Evolutionary conservation across 2,329 filamentous ascomycete genomes (phyloP).

Genomic region (Cladosporium cucumerinum): DNA sequence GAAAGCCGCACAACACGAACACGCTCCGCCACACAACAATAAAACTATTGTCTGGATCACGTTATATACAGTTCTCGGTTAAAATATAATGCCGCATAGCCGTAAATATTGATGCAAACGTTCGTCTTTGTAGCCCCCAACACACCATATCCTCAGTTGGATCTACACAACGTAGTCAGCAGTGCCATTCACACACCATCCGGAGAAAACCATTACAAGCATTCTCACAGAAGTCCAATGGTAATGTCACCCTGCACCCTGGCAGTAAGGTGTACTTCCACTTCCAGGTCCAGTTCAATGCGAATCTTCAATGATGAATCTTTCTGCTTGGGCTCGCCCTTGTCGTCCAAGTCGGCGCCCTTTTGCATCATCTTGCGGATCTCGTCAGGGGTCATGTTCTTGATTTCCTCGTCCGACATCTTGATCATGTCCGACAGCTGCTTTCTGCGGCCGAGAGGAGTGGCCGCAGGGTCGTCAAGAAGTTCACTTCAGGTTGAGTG

Average conservation of each 20-base stretch:
- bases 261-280: constrained; percentile 31
- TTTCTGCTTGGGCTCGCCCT: constrained; percentile 22
- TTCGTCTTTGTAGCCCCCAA: not conserved
- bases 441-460: constrained; percentile 15
- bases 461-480: constrained; percentile 17
- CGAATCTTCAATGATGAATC: constrained; percentile 29
- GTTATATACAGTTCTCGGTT: constrained; percentile 4
- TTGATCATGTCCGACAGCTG: constrained; percentile 18
- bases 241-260: constrained; percentile 31
- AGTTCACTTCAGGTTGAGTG: constrained; percentile 7
- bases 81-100: not conserved
- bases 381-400: constrained; percentile 15
- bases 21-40: not conserved
- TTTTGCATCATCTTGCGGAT: constrained; percentile 16
- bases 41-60: not conserved
- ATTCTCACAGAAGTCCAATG: constrained; percentile 28
- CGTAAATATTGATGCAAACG: not conserved
- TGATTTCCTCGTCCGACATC: constrained; percentile 19
- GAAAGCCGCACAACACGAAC: not conserved
- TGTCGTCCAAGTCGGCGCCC: constrained; percentile 12
- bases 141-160: not conserved
- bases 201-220: constrained; percentile 14
- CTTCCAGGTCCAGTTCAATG: constrained; percentile 30
- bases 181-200: constrained; percentile 1
- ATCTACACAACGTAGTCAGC: constrained; percentile 3